Evolutionary conservation across 78 protist species (phyloP), one percentile per base, ranked within the genome.

Genomic region (Guillardia theta): DNA sequence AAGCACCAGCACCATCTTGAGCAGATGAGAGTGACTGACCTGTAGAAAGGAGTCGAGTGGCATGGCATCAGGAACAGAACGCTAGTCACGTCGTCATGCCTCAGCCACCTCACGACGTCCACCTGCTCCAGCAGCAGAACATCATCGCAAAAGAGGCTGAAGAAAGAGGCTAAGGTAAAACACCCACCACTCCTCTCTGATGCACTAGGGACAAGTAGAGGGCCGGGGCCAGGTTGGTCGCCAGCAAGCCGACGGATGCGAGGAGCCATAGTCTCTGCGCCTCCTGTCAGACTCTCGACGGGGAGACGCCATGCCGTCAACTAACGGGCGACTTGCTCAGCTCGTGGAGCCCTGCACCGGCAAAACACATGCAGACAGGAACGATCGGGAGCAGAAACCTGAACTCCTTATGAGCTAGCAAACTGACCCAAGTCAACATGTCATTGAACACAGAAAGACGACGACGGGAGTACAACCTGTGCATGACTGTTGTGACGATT

Each of bases 21-120:
- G n/a, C n/a, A n/a, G n/a, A n/a, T n/a, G n/a, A n/a, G n/a, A n/a
- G n/a, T n/a, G n/a, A n/a, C n/a, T n/a, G n/a, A 95, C 6, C 94
- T 64, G 95, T 95, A 95, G 30, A 33, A 94, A 8, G 98, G 98
- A 22, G 97, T 95, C 27, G 97, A 93, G 93, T 97, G 97, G 94
- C 98, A 97, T 6, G 97, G 96, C 47, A 92, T 92, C 77, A 97
- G 87, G 48, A 96, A 78, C 88, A 96, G 96, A 1, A 70, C 36
- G 39, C 78, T 47, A 47, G 48, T 44, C 0, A 21, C 92, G 27
- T 39, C 36, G 9, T 24, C 6, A 36, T 70, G 10, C 83, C 45
- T 64, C 78, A 19, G 12, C 39, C n/a, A 15, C 78, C 78, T 33
- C 41, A 36, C 45, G 46, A 22, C 45, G 21, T 70, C 83, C 83